Evolutionary conservation across 2,329 filamentous ascomycete genomes (phyloP).

Genomic region (Orbilia quercus): DNA sequence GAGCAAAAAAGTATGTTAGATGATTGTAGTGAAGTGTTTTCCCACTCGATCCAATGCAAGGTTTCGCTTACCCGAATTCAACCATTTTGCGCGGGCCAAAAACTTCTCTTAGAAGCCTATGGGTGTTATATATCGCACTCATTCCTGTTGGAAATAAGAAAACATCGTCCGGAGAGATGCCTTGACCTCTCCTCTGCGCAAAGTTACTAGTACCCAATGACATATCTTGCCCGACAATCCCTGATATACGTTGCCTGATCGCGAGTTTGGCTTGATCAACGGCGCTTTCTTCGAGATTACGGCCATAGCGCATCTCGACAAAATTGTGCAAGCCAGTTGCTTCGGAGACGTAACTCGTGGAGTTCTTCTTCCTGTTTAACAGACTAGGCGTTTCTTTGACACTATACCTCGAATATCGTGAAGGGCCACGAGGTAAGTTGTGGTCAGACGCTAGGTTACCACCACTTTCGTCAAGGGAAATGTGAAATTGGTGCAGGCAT

Average conservation of each 20-base stretch:
- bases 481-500: slow-evolving; percentile 76
- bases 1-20: slow-evolving; percentile 53
- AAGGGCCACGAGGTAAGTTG: slow-evolving; percentile 57
- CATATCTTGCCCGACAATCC: slow-evolving; percentile 76
- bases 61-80: slow-evolving; percentile 74
- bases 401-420: slow-evolving; percentile 58
- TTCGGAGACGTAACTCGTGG: slow-evolving; percentile 63
- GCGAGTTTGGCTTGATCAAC: slow-evolving; percentile 85
- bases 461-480: slow-evolving; percentile 66
- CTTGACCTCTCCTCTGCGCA: slow-evolving; percentile 68
- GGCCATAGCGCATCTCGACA: slow-evolving; percentile 91
- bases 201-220: slow-evolving; percentile 56
- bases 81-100: slow-evolving; percentile 78
- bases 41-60: not conserved
- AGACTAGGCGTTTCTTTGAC: slow-evolving; percentile 55
- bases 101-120: slow-evolving; percentile 76
- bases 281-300: slow-evolving; percentile 84
- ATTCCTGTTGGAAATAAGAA: slow-evolving; percentile 91
- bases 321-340: slow-evolving; percentile 74
- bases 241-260: slow-evolving; percentile 86
- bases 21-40: not conserved
- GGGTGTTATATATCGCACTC: slow-evolving; percentile 92
- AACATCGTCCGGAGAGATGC: slow-evolving; percentile 84
- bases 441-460: not conserved
- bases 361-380: not conserved